Percentiles rank a stretch among this genome's conserved stretches.
These are phyloP conservation scores for Lolium perenne DNA, from an alignment of 176 grass and related monocot species.

Conservation along the genomic window DNA sequence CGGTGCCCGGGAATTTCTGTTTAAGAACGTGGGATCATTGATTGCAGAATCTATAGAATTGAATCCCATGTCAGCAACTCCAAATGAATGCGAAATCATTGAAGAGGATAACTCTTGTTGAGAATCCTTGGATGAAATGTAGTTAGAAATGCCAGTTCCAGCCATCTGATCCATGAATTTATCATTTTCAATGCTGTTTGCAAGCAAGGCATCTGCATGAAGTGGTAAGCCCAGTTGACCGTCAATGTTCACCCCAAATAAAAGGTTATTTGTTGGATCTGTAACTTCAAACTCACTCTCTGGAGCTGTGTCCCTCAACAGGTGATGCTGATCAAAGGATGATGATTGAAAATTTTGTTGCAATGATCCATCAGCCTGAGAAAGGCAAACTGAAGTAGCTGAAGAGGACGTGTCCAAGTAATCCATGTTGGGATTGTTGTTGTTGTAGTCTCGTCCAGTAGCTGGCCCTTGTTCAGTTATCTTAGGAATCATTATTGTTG, in stretches of 20 bases:
- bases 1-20: conserved; percentile 54
- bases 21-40: conserved; percentile 65
- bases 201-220: conserved; percentile 57
- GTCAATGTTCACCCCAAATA: conserved; percentile 77
- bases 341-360: conserved; percentile 66
- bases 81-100: conserved; percentile 77
- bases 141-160: conserved; percentile 62
- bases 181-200: conserved; percentile 51
- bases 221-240: conserved; percentile 62
- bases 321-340: conserved; percentile 65
- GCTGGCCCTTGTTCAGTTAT: conserved; percentile 47
- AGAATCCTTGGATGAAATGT: conserved; percentile 65
- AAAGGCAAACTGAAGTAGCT: conserved; percentile 78
- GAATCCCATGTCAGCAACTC: conserved; percentile 74
- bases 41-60: conserved; percentile 82
- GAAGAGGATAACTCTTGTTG: conserved; percentile 87
- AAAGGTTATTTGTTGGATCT: conserved; percentile 75
- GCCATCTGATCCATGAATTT: conserved; percentile 69
- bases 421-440: conserved; percentile 52
- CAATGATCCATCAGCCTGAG: conserved; percentile 69
- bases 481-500: conserved; percentile 56
- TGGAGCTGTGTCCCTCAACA: conserved; percentile 56
- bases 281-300: conserved; percentile 60
- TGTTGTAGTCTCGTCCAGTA: conserved; percentile 60
- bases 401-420: conserved; percentile 82